A percentile compares a stretch with the other conserved stretches of the same genome.
These are phyloP conservation scores for Nelumbo lutea DNA, from an alignment of 164 flowering plant species.

Conservation along the genomic window DNA sequence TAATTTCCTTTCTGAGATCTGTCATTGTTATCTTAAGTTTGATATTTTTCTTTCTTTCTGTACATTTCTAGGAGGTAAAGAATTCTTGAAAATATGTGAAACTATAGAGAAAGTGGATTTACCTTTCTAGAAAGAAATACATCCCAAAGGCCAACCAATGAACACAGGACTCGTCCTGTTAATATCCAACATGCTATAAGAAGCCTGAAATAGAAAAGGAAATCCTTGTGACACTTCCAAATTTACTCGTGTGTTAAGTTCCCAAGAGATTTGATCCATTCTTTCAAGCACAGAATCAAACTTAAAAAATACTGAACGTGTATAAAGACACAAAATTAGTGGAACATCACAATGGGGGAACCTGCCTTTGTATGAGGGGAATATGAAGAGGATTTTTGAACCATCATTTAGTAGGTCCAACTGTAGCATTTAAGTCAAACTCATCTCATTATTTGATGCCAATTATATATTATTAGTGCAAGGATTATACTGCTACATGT, in stretches of 20 bases:
- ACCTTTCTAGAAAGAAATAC: slow-evolving; percentile 69
- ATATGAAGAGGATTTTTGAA: no score
- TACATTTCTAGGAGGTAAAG: not conserved
- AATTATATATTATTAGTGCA: no score
- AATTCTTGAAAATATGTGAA: no score
- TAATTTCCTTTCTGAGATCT: not conserved
- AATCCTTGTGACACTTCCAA: slow-evolving; percentile 4
- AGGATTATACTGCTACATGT: no score
- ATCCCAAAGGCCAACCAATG: slow-evolving; percentile 58
- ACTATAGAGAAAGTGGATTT: slow-evolving; percentile 12
- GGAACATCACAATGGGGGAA: no score
- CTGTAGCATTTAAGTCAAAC: no score
- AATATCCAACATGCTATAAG: slow-evolving; percentile 61
- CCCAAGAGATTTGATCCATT: not conserved
- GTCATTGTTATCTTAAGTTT: no score
- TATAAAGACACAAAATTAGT: no score
- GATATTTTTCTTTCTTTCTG: not conserved
- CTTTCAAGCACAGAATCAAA: not conserved
- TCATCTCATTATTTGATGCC: no score
- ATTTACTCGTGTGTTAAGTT: not conserved
- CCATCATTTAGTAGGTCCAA: no score
- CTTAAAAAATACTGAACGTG: not conserved
- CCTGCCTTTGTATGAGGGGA: no score
- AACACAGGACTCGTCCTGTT: slow-evolving; percentile 41
- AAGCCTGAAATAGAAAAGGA: slow-evolving; percentile 41